Conservation (phyloP, 352 stramenopile species). For the Phytophthora sansomeana region DNA sequence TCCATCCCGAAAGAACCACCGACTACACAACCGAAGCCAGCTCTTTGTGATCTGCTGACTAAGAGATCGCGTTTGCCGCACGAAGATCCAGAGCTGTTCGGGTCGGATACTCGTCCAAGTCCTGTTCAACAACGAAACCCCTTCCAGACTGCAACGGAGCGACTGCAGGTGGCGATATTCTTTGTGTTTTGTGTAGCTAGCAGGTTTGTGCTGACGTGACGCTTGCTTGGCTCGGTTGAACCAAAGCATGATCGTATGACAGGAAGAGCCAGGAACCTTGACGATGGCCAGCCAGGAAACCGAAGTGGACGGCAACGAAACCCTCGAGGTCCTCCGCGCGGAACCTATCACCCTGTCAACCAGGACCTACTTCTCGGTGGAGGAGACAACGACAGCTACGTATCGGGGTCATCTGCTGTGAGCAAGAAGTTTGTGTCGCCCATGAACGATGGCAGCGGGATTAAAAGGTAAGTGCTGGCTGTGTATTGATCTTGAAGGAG, state of each 20-base stretch:
- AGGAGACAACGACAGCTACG: constrained; percentile 33
- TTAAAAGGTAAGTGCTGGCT: constrained; percentile 8
- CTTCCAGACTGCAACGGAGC: constrained; percentile 78
- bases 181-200: not conserved
- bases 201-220: not conserved
- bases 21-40: constrained; percentile 16
- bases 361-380: constrained; percentile 71
- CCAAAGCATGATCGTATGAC: constrained; percentile 54
- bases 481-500: not conserved
- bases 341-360: constrained; percentile 81
- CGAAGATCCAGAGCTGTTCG: constrained; percentile 36
- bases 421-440: constrained; percentile 84
- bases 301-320: constrained; percentile 29
- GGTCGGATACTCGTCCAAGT: constrained; percentile 18
- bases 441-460: constrained; percentile 37
- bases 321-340: constrained; percentile 42
- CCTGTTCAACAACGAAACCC: constrained; percentile 46
- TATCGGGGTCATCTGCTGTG: constrained; percentile 44
- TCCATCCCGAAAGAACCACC: constrained; percentile 16
- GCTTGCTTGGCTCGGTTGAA: not conserved
- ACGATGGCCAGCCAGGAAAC: constrained; percentile 41
- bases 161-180: constrained; percentile 51
- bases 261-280: constrained; percentile 45
- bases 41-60: constrained; percentile 49
- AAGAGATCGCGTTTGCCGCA: constrained; percentile 38